Evolutionary conservation across 2,329 filamentous ascomycete genomes (phyloP), one percentile per base, ranked within the genome.

Genomic region (Aspergillus sp.): DNA sequence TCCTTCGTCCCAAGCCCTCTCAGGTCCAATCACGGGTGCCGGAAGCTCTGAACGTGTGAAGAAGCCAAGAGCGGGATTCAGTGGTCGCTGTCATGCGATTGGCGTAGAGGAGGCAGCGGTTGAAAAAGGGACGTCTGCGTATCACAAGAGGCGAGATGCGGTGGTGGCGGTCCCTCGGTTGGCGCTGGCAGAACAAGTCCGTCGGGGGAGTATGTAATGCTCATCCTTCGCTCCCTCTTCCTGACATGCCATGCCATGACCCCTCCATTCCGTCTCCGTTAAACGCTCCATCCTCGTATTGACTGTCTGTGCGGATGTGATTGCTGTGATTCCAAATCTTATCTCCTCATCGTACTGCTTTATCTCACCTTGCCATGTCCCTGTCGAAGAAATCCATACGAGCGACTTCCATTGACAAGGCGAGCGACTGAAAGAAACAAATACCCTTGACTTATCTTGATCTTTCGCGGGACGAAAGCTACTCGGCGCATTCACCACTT

Each of bases 381-480:
- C 31, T 57, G 47, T 57, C 60, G 39, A 62, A 49, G 49, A 58
- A 45, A 22, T 46, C 20, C 20, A 46, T 36, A 29, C 54, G 26
- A 46, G 47, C 50, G 20, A 50, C 22, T 45, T 49, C 49, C 14
- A 50, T 61, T 54, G 57, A 54, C 54, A 54, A 29, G 45, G 54
- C 59, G 61, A 45, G 54, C 47, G 58, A 54, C 45, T 57, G 55
- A 63, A 42, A 14, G 14, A n/a, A 32, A 55, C 18, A n/a, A 24
- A 12, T 24, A 20, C 18, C 20, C n/a, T 9, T 31, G n/a, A 36
- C 16, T 31, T 11, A 31, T 42, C n/a, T 26, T 12, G 16, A 49
- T 47, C 55, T 66, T 69, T 73, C 67, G 71, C 71, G 63, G 70
- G 71, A 60, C 66, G 67, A 67, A 68, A 67, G 61, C 54, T 29